These are phyloP conservation scores for Russula griseocarnosa DNA, from an alignment of 768 basidiomycete genomes.

Conservation along the genomic window DNA sequence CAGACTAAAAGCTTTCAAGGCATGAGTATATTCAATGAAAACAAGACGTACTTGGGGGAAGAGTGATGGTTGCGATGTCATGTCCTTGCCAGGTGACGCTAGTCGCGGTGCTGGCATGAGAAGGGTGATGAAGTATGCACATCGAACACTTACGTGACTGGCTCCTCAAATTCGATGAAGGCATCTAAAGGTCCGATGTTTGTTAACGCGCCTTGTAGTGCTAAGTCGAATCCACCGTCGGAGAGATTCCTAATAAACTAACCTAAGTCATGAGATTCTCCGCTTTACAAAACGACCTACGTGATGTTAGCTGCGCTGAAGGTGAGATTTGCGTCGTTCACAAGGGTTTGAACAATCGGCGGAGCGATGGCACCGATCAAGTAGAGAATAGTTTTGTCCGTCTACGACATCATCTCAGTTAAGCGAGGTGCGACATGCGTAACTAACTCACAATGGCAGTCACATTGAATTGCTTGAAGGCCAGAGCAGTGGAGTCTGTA, in stretches of 20 bases:
- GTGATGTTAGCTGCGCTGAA: slow-evolving; percentile 60
- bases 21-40: too few species aligned
- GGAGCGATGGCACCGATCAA: slow-evolving; percentile 69
- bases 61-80: slow-evolving; percentile 57
- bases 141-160: slow-evolving; percentile 47
- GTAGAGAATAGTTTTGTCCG: slow-evolving; percentile 58
- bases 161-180: slow-evolving; percentile 59
- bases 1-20: slow-evolving; percentile 44
- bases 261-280: background rate
- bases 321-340: slow-evolving; percentile 50
- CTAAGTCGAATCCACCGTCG: slow-evolving; percentile 59
- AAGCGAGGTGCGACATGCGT: slow-evolving; percentile 9
- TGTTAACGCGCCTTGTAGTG: slow-evolving; percentile 55
- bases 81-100: slow-evolving; percentile 63
- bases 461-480: slow-evolving; percentile 55
- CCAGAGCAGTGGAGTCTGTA: slow-evolving; percentile 50
- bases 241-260: slow-evolving; percentile 34
- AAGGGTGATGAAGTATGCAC: background rate
- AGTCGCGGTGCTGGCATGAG: background rate
- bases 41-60: slow-evolving; percentile 49
- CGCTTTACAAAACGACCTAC: slow-evolving; percentile 32
- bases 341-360: slow-evolving; percentile 61
- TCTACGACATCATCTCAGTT: slow-evolving; percentile 36
- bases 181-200: slow-evolving; percentile 68
- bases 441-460: slow-evolving; percentile 45